phyloP scores from a whole-genome alignment of 1,284 basidiomycete species.

The Apiotrichum montevideense region DNA sequence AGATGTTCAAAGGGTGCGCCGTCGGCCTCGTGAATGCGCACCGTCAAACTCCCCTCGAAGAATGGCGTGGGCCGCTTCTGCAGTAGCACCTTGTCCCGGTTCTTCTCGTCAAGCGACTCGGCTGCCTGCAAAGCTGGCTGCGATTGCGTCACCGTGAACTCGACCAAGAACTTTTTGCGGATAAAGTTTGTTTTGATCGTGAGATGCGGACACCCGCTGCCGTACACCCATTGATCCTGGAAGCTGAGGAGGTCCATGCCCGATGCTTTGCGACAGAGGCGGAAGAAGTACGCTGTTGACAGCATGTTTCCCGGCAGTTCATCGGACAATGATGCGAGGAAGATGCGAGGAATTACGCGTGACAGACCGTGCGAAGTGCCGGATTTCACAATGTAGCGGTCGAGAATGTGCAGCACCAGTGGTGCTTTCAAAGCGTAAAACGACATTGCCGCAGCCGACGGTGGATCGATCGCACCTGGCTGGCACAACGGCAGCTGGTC shows the following conservation, averaged over 20 bases:
- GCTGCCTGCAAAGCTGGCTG: slow-evolving; percentile 57
- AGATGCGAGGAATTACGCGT: slow-evolving; percentile 90
- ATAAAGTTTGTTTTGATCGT: slow-evolving; percentile 88
- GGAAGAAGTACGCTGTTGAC: slow-evolving; percentile 83
- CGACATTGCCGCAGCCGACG: slow-evolving; percentile 65
- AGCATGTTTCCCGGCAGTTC: slow-evolving; percentile 80
- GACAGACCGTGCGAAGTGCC: slow-evolving; percentile 91
- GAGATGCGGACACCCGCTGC: slow-evolving; percentile 91
- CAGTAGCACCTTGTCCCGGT: slow-evolving; percentile 47
- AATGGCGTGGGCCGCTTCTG: slow-evolving; percentile 74
- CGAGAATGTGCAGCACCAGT: slow-evolving; percentile 90
- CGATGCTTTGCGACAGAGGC: slow-evolving; percentile 89
- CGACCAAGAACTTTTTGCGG: slow-evolving; percentile 95
- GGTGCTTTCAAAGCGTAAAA: slow-evolving; percentile 96
- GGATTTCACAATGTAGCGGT: slow-evolving; percentile 86
- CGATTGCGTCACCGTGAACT: slow-evolving; percentile 87
- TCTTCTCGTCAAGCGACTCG: slow-evolving; percentile 17
- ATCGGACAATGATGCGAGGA: slow-evolving; percentile 87
- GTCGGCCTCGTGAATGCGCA: slow-evolving; percentile 97
- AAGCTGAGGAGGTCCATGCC: slow-evolving; percentile 83
- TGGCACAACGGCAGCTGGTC: slow-evolving; percentile 90
- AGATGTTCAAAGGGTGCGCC: slow-evolving; percentile 99
- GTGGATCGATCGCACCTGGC: slow-evolving; percentile 72
- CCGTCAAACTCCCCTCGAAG: slow-evolving; percentile 92
- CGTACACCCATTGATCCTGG: slow-evolving; percentile 97